Conservation (phyloP, 495 filamentous ascomycete genomes). For the Aspergillus nidulans region DNA sequence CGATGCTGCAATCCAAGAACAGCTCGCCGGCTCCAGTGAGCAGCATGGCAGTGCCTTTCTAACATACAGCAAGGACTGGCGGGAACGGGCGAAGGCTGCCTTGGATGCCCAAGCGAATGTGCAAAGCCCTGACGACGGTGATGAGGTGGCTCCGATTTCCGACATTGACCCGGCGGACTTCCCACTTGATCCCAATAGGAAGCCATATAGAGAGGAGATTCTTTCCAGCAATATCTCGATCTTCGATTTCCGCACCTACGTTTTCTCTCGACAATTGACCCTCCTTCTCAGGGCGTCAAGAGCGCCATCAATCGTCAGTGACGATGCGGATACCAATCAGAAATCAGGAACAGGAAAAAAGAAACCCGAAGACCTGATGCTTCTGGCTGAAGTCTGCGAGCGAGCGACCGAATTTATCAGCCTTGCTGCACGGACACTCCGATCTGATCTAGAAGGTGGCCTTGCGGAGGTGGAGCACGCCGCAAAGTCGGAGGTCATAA, state of each 20-base stretch:
- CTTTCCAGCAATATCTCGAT: slow-evolving; percentile 94
- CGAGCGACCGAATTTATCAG: slow-evolving; percentile 77
- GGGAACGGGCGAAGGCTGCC: slow-evolving; percentile 51
- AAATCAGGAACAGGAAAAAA: slow-evolving; percentile 26
- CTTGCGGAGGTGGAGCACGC: slow-evolving; percentile 31
- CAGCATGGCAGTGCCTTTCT: slow-evolving; percentile 64
- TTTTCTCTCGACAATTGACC: slow-evolving; percentile 85
- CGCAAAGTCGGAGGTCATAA: slow-evolving; percentile 53
- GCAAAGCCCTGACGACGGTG: slow-evolving; percentile 8
- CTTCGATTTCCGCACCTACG: slow-evolving; percentile 92
- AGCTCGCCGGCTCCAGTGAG: slow-evolving; percentile 50
- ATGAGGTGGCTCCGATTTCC: slow-evolving; percentile 19
- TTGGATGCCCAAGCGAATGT: slow-evolving; percentile 19
- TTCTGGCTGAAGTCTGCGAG: slow-evolving; percentile 75
- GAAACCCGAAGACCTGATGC: slow-evolving; percentile 68
- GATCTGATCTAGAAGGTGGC: slow-evolving; percentile 59
- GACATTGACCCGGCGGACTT: slow-evolving; percentile 34
- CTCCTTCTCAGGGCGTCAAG: slow-evolving; percentile 81
- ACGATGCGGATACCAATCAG: slow-evolving; percentile 14
- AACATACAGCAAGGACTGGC: slow-evolving; percentile 65
- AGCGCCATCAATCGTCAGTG: slow-evolving; percentile 33
- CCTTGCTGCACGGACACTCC: slow-evolving; percentile 68
- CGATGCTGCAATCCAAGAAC: slow-evolving; percentile 74
- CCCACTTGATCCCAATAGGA: slow-evolving; percentile 68
- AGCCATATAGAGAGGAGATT: slow-evolving; percentile 88